Evolutionary conservation across 352 stramenopile species (phyloP).

Genomic region (Phytophthora uliginosa): DNA sequence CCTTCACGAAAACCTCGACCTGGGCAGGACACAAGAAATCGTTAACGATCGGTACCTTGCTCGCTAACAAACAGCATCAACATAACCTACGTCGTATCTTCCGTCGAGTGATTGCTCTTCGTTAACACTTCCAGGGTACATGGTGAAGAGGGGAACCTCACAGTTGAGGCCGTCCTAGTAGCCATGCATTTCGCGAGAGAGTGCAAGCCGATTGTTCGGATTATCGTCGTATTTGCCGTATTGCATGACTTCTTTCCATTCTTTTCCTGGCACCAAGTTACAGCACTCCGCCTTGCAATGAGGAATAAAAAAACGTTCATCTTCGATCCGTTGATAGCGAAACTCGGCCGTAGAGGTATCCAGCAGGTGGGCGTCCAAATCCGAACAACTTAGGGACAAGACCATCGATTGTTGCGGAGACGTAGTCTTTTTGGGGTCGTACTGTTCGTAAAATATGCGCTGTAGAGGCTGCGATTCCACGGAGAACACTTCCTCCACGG

Average conservation of each 20-base stretch:
- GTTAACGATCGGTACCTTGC: neutral
- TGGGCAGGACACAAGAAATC: neutral
- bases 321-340: neutral
- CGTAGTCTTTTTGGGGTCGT: neutral
- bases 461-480: neutral
- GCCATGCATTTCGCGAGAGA: constrained; percentile 2
- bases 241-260: neutral
- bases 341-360: neutral
- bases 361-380: neutral
- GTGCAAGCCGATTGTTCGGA: constrained; percentile 1
- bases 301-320: neutral
- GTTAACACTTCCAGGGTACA: neutral
- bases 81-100: constrained; percentile 2
- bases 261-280: neutral
- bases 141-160: constrained; percentile 8
- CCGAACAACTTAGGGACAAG: no score
- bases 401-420: neutral
- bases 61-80: neutral
- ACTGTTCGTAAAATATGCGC: neutral
- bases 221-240: neutral
- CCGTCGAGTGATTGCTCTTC: constrained; percentile 9
- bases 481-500: neutral
- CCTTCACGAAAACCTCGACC: neutral
- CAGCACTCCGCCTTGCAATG: neutral
- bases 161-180: constrained; percentile 1